Conservation (phyloP, 345 rosid species). For the Hibiscus mutabilis region DNA sequence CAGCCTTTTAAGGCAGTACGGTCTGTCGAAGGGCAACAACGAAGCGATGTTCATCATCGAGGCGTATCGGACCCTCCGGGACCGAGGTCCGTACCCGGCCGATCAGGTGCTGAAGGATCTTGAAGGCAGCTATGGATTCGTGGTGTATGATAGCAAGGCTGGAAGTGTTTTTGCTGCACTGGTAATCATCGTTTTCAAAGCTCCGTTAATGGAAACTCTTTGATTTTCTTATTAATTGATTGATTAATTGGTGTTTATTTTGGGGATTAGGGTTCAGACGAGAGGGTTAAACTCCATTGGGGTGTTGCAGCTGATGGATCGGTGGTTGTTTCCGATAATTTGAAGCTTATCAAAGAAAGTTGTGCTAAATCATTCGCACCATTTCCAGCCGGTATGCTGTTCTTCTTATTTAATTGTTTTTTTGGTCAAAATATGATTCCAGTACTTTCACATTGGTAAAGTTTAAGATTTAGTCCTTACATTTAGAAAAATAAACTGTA, state of each 20-base stretch:
- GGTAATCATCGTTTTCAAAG: conserved; percentile 28
- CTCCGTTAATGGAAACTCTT: not conserved
- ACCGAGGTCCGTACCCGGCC: conserved; percentile 74
- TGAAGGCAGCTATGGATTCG: conserved; percentile 57
- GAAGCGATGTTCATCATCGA: conserved; percentile 65
- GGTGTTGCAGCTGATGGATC: conserved; percentile 63
- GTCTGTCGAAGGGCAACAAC: conserved; percentile 43
- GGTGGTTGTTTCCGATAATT: conserved; percentile 41
- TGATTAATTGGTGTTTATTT: rapidly evolving
- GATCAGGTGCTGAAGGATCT: conserved; percentile 62
- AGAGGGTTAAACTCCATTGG: conserved; percentile 46
- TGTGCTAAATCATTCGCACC: conserved; percentile 69
- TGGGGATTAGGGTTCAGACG: conserved; percentile 41
- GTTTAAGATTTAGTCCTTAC: not conserved
- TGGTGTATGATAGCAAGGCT: conserved; percentile 49
- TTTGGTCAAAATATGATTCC: not conserved
- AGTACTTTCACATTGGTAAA: not conserved
- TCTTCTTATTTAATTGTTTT: not conserved
- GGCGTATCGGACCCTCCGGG: conserved; percentile 69
- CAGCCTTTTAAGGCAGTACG: conserved; percentile 56
- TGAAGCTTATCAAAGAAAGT: conserved; percentile 48
- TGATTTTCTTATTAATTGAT: not conserved
- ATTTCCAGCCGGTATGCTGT: conserved; percentile 39
- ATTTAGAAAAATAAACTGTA: not conserved
- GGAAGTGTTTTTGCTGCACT: conserved; percentile 47